Evolutionary conservation across 139 green algal genomes (phyloP), one percentile per base, ranked within the genome.

Genomic region (Astrephomene gubernaculifera): DNA sequence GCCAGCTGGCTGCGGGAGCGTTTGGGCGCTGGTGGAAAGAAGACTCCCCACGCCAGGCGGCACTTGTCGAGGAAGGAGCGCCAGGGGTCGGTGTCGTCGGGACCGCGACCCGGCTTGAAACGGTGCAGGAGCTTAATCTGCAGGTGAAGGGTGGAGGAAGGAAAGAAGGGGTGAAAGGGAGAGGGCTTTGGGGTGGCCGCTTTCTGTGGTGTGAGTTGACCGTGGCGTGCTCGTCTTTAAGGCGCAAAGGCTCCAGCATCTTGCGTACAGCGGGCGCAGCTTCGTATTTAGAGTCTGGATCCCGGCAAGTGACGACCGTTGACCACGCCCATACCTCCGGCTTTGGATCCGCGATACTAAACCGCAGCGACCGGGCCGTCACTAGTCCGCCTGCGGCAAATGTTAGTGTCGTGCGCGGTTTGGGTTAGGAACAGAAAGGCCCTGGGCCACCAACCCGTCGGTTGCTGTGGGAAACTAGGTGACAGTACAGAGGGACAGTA

Each of bases 11-110:
- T 45, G 74, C 45, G 35, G 54, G 39, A 35, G 33, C 3, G 33
- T 29, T n/a, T 17, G 25, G 43, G 71, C 25, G 81, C 25, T 2
- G 70, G 53, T 25, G 87, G 87, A 53, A 91, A 91, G 79, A 91
- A 89, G 24, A 91, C 83, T 36, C 86, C 87, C 83, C 83, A 91
- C 0, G 87, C 87, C 31, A 90, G n/a, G 52, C 87, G 81, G 67
- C 87, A 90, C 68, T 90, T 90, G 57, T 73, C 27, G 4, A 74
- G 27, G 41, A 90, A 90, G 45, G 49, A 53, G 6, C 45, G 17
- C 87, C 87, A 90, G n/a, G 88, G 88, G 6, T 43, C 68, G 38
- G 35, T 10, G 19, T 49, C 45, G n/a, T 52, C 61, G 4, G 83
- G 57, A 1, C 31, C 29, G 2, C 54, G 61, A 5, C 79, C 79